Evolutionary conservation across 305 asterid species (phyloP).

Genomic region (Withania somnifera): DNA sequence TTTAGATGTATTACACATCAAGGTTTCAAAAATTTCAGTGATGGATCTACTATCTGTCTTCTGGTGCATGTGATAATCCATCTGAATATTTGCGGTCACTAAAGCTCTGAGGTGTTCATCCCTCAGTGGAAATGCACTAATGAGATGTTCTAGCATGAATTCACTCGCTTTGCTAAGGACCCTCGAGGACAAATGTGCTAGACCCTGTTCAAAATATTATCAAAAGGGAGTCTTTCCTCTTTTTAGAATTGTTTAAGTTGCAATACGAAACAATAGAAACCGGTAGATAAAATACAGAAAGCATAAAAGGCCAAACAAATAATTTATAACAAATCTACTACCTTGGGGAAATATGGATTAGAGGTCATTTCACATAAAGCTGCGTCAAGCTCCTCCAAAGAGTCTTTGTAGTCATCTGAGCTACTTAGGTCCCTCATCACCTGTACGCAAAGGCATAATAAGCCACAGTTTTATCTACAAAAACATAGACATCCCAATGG

Average conservation of each 20-base stretch:
- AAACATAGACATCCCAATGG: neutral
- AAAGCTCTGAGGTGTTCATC: slow-evolving; percentile 57
- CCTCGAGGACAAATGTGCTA: slow-evolving; percentile 36
- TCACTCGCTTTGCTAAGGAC: slow-evolving; percentile 36
- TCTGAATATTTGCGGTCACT: slow-evolving; percentile 39
- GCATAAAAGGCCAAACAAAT: neutral
- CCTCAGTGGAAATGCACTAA: slow-evolving; percentile 47
- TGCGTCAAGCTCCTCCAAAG: slow-evolving; percentile 41
- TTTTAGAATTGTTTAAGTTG: neutral
- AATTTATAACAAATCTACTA: slow-evolving; percentile 1
- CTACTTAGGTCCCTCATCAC: slow-evolving; percentile 36
- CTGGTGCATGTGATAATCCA: slow-evolving; percentile 34
- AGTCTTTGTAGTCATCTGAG: slow-evolving; percentile 37
- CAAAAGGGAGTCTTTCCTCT: neutral
- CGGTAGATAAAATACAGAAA: neutral
- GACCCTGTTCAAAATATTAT: slow-evolving; percentile 35
- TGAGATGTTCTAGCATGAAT: slow-evolving; percentile 38
- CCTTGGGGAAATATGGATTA: slow-evolving; percentile 50
- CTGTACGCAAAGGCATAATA: slow-evolving; percentile 14
- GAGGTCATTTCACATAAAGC: slow-evolving; percentile 41
- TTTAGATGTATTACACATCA: slow-evolving; percentile 15
- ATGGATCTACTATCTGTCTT: slow-evolving; percentile 22
- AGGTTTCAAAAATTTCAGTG: slow-evolving; percentile 27
- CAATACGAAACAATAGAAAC: neutral
- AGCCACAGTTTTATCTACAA: neutral